Percentiles rank a stretch among this genome's conserved stretches.
Evolutionary conservation across 2,329 filamentous ascomycete genomes (phyloP).

Genomic region (Aspergillus amoenus): DNA sequence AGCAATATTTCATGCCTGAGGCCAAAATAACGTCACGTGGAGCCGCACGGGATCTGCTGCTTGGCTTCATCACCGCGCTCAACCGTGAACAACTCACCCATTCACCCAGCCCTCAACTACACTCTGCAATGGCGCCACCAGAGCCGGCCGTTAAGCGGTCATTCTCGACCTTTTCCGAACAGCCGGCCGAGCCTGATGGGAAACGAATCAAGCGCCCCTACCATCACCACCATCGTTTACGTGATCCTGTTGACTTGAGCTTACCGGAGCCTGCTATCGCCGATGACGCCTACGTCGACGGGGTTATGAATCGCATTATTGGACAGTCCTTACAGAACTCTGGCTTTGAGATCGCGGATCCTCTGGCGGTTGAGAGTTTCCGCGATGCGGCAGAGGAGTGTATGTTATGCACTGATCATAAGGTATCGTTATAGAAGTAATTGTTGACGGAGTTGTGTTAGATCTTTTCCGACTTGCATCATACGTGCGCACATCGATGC

Average conservation of each 20-base stretch:
- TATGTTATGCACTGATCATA: constrained; percentile 37
- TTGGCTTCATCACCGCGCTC: constrained; percentile 15
- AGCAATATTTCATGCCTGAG: constrained; percentile 11
- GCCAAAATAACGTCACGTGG: constrained; percentile 26
- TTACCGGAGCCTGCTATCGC: constrained; percentile 44
- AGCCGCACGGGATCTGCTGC: constrained; percentile 8
- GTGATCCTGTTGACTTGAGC: constrained; percentile 30
- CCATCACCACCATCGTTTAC: constrained; percentile 44
- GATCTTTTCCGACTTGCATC: constrained; percentile 56
- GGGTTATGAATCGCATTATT: constrained; percentile 57
- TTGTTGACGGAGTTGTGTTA: constrained; percentile 32
- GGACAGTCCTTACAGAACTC: constrained; percentile 50
- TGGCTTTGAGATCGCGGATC: constrained; percentile 57
- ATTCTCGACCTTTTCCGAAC: constrained; percentile 23
- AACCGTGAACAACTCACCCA: background rate
- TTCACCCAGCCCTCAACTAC: constrained; percentile 10
- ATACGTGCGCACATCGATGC: constrained; percentile 59
- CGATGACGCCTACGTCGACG: constrained; percentile 54
- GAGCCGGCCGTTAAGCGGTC: constrained; percentile 34
- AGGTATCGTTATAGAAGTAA: constrained; percentile 9
- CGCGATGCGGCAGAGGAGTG: constrained; percentile 58
- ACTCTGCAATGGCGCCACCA: constrained; percentile 31
- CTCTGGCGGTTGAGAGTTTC: constrained; percentile 58
- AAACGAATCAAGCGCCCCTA: constrained; percentile 42
- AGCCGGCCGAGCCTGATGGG: constrained; percentile 16